Conservation (phyloP, 805 yeast species). For the Starmera dryadoides region DNA sequence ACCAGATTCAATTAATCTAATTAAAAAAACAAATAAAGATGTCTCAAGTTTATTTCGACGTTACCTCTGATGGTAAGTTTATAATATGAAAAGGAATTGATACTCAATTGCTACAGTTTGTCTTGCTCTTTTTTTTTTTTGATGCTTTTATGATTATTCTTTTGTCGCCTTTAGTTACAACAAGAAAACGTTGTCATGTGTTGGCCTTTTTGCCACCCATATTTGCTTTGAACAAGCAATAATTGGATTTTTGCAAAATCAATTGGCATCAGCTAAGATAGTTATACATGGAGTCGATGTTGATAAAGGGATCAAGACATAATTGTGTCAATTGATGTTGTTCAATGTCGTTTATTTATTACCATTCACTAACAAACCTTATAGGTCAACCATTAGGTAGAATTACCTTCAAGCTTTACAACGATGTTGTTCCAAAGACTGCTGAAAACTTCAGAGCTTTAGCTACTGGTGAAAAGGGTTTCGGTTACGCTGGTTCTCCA, state of each 20-base stretch:
- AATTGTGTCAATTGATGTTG: background rate
- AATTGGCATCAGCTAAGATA: too few relatives aligned
- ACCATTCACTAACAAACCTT: conserved; percentile 3
- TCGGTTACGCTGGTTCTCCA: conserved; percentile 80
- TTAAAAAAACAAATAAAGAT: conserved; percentile 22
- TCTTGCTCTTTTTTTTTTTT: too few relatives aligned
- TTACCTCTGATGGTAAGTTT: conserved; percentile 60
- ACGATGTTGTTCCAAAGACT: conserved; percentile 91
- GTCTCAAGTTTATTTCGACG: conserved; percentile 77
- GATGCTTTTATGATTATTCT: background rate
- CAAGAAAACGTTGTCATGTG: background rate
- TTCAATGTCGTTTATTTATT: background rate
- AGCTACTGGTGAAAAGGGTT: conserved; percentile 94
- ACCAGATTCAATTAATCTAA: background rate
- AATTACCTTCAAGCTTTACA: conserved; percentile 80
- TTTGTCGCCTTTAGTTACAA: too few relatives aligned
- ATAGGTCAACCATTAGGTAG: conserved; percentile 65
- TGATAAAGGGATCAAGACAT: too few relatives aligned
- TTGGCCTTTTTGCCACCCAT: too few relatives aligned
- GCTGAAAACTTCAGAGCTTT: conserved; percentile 94
- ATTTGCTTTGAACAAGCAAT: too few relatives aligned
- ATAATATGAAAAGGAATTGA: background rate
- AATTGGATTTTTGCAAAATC: too few relatives aligned
- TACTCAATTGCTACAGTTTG: background rate
- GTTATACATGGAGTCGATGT: too few relatives aligned